Base-by-base conservation (phyloP, 2,329 filamentous ascomycete species). In the Endoconidiophora polonica region DNA sequence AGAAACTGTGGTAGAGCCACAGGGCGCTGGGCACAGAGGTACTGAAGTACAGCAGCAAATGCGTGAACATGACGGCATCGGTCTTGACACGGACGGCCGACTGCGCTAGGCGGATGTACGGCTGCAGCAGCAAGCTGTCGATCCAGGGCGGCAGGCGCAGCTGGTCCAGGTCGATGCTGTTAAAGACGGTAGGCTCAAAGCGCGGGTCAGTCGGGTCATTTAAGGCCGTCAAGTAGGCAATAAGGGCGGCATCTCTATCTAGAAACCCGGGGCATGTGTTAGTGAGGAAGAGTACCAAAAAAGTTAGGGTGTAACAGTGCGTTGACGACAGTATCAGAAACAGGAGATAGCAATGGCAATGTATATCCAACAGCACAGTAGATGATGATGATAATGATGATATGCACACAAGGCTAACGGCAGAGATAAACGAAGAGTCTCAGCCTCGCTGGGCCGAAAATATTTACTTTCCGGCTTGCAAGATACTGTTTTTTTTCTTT, bases 1-100 rank as follows among this genome's bases (percentile, higher is more conserved):
- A 73, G 64, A 88, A 88, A 58, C 70, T 66, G 57, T 71, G 68
- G 62, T 76, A 84, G 10, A 90, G 68, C 49, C 71, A 70, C 6
- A 78, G 54, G 0, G 81, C 82, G 55, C 80, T 85, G 1, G 83
- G 81, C 0, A 88, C 63, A 1, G 79, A 79, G 1, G 82, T 85
- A 49, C 66, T 67, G 53, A 81, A 71, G 66, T 88, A 88, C 23
- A 86, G 65, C 36, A 87, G 60, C 20, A 90, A 69, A 61, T 90
- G 83, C 0, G 81, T 86, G 50, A 88, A 62, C 71, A 90, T 85
- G 44, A 87, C 74, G 16, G 88, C 81, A 60, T 90, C 84, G 1
- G 81, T 82, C 50, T 76, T 71, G 52, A 75, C 67, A 12, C 82
- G 78, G 7, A 83, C 79, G 20, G 80, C 62, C 2, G 60, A 62